Conservation (phyloP, 768 basidiomycete species). For the Rhizopogon rudus region DNA sequence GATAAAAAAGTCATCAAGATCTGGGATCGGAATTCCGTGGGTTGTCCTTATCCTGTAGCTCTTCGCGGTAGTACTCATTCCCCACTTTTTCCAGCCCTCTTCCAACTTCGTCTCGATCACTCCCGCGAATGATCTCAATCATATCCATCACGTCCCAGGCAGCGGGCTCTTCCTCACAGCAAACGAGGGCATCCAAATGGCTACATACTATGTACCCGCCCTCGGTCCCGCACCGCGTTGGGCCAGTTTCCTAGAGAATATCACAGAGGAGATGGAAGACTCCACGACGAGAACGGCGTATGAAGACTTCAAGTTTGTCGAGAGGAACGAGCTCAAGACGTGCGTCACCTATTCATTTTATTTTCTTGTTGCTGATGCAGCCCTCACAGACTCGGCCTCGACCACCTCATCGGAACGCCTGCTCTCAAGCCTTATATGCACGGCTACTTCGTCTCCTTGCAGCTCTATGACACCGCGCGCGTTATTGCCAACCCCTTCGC, state of each 20-base stretch:
- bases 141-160: conserved; percentile 84
- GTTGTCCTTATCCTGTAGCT: conserved; percentile 17
- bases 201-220: conserved; percentile 91
- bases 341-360: conserved; percentile 35
- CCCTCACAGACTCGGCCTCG: conserved; percentile 73
- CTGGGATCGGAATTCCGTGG: conserved; percentile 83
- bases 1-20: conserved; percentile 98
- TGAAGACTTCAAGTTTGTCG: conserved; percentile 97
- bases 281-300: conserved; percentile 75
- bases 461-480: conserved; percentile 92
- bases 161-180: conserved; percentile 89
- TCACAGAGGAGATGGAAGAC: conserved; percentile 98
- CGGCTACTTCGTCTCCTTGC: conserved; percentile 95
- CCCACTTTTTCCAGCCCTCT: conserved; percentile 49
- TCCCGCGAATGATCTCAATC: conserved; percentile 84
- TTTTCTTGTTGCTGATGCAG: background rate
- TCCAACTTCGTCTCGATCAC: conserved; percentile 91
- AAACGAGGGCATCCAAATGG: conserved; percentile 97
- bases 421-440: conserved; percentile 99
- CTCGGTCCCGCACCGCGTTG: conserved; percentile 95
- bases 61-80: conserved; percentile 4
- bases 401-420: conserved; percentile 91
- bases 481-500: conserved; percentile 95
- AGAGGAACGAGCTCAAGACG: conserved; percentile 80
- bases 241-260: conserved; percentile 97